phyloP scores from a whole-genome alignment of 805 yeast genomes.

The Yarrowia sp. region DNA sequence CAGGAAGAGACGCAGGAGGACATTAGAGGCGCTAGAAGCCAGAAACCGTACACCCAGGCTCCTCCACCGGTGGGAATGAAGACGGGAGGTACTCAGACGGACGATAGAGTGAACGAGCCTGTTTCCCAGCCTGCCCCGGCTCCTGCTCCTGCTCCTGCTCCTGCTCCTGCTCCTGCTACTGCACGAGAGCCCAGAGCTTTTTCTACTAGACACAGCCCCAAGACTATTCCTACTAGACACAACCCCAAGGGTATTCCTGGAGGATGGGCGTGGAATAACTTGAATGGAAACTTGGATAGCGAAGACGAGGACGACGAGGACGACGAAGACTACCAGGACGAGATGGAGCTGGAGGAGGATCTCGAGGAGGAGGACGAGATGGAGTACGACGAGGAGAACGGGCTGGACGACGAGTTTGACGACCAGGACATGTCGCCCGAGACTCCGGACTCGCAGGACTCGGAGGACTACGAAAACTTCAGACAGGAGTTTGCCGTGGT shows the following conservation, averaged over 20 bases:
- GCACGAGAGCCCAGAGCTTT: neutral
- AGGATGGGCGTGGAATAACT: slow-evolving; percentile 19
- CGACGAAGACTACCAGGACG: neutral
- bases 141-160: neutral
- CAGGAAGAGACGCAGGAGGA: neutral
- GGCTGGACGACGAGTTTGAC: slow-evolving; percentile 2
- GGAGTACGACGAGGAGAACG: slow-evolving; percentile 8
- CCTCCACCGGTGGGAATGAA: neutral
- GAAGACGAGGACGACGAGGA: neutral
- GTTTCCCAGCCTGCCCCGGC: too few relatives aligned
- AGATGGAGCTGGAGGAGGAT: neutral
- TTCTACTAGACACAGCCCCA: neutral
- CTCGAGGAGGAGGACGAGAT: neutral
- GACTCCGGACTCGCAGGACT: neutral
- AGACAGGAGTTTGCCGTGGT: slow-evolving; percentile 35
- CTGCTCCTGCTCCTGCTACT: neutral
- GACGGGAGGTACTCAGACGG: too few relatives aligned
- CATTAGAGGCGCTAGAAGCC: neutral
- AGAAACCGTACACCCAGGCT: slow-evolving; percentile 4
- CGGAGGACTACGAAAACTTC: slow-evolving; percentile 19
- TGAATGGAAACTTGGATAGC: neutral
- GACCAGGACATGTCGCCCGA: slow-evolving; percentile 11
- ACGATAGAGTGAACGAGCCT: too few relatives aligned
- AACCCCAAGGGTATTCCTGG: slow-evolving; percentile 12
- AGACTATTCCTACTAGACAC: neutral